Evolutionary conservation across 1,284 basidiomycete species (phyloP), one percentile per base, ranked within the genome.

Genomic region (Ganoderma lucidum): DNA sequence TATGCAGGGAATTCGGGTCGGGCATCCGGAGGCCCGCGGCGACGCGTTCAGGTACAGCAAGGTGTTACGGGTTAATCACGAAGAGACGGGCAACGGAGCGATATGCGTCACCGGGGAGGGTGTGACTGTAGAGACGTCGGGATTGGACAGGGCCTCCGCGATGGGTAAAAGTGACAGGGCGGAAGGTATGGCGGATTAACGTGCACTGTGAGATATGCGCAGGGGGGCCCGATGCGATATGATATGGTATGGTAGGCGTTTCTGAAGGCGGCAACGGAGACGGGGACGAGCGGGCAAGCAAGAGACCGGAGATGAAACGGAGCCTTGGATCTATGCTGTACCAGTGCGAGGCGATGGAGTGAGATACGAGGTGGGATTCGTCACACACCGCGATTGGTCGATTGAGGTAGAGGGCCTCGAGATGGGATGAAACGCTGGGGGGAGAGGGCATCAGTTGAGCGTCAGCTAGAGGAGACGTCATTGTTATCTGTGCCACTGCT

Each of bases 341-440:
- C n/a, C 56, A 39, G 56, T 59, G 19, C 64, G 56, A 44, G 65
- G 55, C 58, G 56, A 55, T 51, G 62, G 62, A 17, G 30, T 32
- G 59, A 65, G 61, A 66, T 35, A 62, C 37, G 51, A 35, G 30
- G 23, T 32, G 53, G 53, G 23, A 56, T 59, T 32, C 37, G 37
- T 59, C 35, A 59, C 32, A 39, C 19, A 39, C n/a, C 8, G 6
- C 8, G 56, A 59, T 53, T 59, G 56, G 59, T 68, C 64, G 63
- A 65, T 63, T 70, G 63, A 63, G 69, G 65, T 62, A 62, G 61
- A 35, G 51, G 28, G 59, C 44, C 60, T 64, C 1, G 63, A 61
- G 32, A 69, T 41, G 58, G 10, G 61, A 35, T 51, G 45, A 30
- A 64, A n/a, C 51, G 17, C 35, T 14, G 62, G 32, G 60, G n/a